Percentiles rank a stretch among this genome's conserved stretches.
These are phyloP conservation scores for Pseudocercospora vitis DNA, from an alignment of 2,329 filamentous ascomycete genomes.

Conservation along the genomic window DNA sequence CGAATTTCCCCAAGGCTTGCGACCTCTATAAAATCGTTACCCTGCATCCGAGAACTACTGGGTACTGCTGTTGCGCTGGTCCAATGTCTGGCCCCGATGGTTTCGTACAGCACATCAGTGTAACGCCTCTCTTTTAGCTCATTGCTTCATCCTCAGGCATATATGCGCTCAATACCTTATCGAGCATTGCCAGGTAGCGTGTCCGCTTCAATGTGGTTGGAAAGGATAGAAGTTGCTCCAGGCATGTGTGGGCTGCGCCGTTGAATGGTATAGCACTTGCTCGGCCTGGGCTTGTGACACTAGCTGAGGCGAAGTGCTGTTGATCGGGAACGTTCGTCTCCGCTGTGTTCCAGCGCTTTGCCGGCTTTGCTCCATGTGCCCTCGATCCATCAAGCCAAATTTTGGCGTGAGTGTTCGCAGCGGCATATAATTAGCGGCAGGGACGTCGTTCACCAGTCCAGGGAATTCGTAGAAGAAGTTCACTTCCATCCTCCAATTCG, in stretches of 20 bases:
- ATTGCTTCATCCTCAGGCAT: too few species aligned
- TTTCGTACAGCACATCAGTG: too few species aligned
- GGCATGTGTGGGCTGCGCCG: neutral
- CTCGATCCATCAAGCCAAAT: slow-evolving; percentile 17
- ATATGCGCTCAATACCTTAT: too few species aligned
- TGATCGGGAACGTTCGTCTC: slow-evolving; percentile 2
- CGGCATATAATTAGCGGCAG: slow-evolving; percentile 26
- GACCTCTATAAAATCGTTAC: too few species aligned
- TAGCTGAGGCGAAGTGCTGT: neutral
- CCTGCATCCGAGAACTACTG: too few species aligned
- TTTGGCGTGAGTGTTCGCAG: slow-evolving; percentile 22
- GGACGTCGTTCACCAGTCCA: slow-evolving; percentile 24
- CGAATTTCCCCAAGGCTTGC: too few species aligned
- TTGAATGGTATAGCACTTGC: neutral
- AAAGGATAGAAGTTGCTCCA: slow-evolving; percentile 4
- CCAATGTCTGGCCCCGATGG: too few species aligned
- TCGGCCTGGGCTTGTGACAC: neutral
- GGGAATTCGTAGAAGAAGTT: slow-evolving; percentile 28
- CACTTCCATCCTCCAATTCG: slow-evolving; percentile 28
- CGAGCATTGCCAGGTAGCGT: too few species aligned
- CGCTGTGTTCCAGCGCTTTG: neutral
- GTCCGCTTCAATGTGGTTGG: neutral
- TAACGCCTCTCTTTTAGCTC: too few species aligned
- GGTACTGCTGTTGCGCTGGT: too few species aligned
- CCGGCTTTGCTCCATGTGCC: neutral